Conservation (phyloP, 1,284 basidiomycete genomes). For the Schizopora paradoxa region DNA sequence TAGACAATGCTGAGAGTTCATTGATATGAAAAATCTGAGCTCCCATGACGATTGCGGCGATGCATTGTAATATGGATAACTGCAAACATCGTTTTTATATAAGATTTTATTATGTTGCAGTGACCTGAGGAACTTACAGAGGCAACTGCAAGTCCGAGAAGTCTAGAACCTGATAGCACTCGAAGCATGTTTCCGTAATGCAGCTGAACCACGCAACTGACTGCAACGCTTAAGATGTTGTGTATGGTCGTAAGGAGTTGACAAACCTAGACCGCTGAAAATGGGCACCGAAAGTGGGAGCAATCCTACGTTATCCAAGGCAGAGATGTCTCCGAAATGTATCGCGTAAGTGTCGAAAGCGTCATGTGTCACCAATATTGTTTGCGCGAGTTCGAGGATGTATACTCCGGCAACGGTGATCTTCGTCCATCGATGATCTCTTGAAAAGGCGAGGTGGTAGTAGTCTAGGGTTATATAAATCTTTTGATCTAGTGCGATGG, state of each 20-base stretch:
- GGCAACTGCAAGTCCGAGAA: not conserved
- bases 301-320: not conserved
- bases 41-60: constrained; percentile 1
- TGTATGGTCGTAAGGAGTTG: not conserved
- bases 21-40: not conserved
- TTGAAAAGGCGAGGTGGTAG: constrained; percentile 25
- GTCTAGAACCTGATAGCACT: not conserved
- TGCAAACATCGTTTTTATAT: not conserved
- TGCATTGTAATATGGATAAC: not conserved
- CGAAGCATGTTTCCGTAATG: not conserved
- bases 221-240: not conserved
- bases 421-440: constrained; percentile 20
- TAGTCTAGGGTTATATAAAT: constrained; percentile 18
- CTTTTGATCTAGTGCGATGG: not conserved
- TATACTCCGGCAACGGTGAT: constrained; percentile 23
- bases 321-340: constrained; percentile 23
- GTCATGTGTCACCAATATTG: constrained; percentile 23
- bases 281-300: not conserved
- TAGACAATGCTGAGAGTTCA: not conserved
- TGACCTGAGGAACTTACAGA: not conserved
- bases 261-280: not conserved
- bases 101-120: not conserved
- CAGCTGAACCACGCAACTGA: constrained; percentile 1
- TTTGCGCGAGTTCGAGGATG: constrained; percentile 23
- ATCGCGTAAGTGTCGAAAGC: constrained; percentile 22